Evolutionary conservation across 2,329 filamentous ascomycete genomes (phyloP).

Genomic region (Fusarium sp.): DNA sequence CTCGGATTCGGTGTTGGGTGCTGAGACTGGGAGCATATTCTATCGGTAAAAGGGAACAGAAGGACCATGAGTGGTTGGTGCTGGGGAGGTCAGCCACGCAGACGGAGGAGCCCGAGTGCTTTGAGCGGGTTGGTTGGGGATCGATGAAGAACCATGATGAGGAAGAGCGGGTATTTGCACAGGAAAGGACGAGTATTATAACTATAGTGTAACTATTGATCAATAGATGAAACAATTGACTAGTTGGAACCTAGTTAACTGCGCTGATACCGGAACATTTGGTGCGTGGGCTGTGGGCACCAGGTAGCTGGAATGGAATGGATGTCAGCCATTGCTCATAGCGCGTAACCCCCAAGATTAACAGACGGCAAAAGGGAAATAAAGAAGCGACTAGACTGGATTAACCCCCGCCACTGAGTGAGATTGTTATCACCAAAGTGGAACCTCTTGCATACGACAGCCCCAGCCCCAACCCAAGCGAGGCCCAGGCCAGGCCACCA

Average conservation of each 20-base stretch:
- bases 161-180: neutral
- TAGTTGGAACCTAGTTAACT: neutral
- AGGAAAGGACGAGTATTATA: slow-evolving; percentile 8
- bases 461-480: neutral
- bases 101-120: neutral
- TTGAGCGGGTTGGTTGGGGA: slow-evolving; percentile 32
- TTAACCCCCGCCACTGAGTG: neutral
- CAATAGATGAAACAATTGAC: neutral
- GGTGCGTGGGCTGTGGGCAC: neutral
- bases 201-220: slow-evolving; percentile 11
- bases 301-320: neutral
- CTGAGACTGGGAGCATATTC: slow-evolving; percentile 31
- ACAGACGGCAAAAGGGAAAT: neutral
- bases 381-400: neutral
- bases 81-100: slow-evolving; percentile 23
- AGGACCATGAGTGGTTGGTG: slow-evolving; percentile 27
- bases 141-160: neutral
- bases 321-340: neutral
- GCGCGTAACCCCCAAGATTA: neutral
- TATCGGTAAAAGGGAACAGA: neutral
- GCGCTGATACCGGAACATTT: neutral
- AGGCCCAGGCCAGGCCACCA: neutral
- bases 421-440: slow-evolving; percentile 10
- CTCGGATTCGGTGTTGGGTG: slow-evolving; percentile 27
- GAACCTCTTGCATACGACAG: neutral